Percentiles rank a stretch among this genome's conserved stretches.
phyloP scores from a whole-genome alignment of 106 monocot species.

The Ottelia alismoides region DNA sequence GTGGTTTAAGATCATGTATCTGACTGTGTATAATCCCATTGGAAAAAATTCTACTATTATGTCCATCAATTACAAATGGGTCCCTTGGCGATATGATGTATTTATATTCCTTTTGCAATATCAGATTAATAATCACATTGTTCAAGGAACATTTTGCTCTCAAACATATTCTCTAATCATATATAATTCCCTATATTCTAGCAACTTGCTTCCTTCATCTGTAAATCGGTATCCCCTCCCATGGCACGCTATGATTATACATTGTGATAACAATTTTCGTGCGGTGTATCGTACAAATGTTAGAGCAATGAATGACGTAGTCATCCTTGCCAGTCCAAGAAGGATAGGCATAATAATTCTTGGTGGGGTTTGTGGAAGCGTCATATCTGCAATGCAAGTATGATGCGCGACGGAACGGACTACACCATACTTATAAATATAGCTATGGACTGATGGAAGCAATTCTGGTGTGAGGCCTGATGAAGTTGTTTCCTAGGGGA shows the following conservation, averaged over 20 bases:
- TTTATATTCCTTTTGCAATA: constrained; percentile 60
- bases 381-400: constrained; percentile 90
- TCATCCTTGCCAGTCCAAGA: constrained; percentile 51
- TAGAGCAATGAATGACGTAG: constrained; percentile 73
- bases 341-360: constrained; percentile 90
- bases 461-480: constrained; percentile 94
- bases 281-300: constrained; percentile 44
- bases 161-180: neutral
- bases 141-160: constrained; percentile 66
- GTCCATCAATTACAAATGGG: constrained; percentile 80
- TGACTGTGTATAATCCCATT: constrained; percentile 12
- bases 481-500: constrained; percentile 96
- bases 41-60: constrained; percentile 71
- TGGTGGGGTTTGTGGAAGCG: constrained; percentile 87
- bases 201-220: too few species aligned
- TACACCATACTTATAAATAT: constrained; percentile 93
- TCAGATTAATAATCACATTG: constrained; percentile 72
- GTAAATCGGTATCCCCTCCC: neutral
- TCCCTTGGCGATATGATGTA: constrained; percentile 89
- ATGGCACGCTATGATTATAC: neutral
- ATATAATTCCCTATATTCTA: neutral
- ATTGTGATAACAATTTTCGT: neutral
- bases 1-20: neutral
- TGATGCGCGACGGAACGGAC: constrained; percentile 89
- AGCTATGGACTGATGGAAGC: constrained; percentile 92